Evolutionary conservation across 768 basidiomycete genomes (phyloP).

Genomic region (Tephrocybe rancida): DNA sequence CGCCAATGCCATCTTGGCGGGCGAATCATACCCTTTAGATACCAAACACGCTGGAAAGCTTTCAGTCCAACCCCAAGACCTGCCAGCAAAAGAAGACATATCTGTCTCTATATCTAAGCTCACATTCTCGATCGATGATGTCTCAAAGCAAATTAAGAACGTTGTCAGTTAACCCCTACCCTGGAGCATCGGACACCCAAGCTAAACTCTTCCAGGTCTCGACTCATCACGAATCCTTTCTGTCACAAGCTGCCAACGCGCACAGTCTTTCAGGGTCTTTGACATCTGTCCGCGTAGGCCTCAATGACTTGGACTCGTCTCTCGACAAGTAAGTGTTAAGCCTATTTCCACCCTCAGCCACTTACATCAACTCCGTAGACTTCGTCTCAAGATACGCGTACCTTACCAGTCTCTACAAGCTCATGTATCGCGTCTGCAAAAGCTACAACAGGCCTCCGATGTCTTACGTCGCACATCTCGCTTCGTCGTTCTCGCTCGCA

Average conservation of each 20-base stretch:
- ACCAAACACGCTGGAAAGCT: slow-evolving; percentile 33
- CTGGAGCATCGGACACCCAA: background rate
- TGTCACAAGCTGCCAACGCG: slow-evolving; percentile 81
- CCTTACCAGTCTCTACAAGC: slow-evolving; percentile 79
- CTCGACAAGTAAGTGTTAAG: slow-evolving; percentile 66
- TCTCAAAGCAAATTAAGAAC: slow-evolving; percentile 85
- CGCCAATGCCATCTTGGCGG: slow-evolving; percentile 87
- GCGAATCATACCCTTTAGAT: slow-evolving; percentile 67
- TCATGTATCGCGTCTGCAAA: slow-evolving; percentile 73
- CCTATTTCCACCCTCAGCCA: slow-evolving; percentile 21
- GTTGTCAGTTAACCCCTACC: slow-evolving; percentile 56
- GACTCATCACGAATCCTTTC: slow-evolving; percentile 76
- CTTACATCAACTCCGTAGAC: slow-evolving; percentile 41
- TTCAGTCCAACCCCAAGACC: slow-evolving; percentile 43
- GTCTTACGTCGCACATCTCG: slow-evolving; percentile 82
- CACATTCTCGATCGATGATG: slow-evolving; percentile 87
- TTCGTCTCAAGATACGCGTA: slow-evolving; percentile 82
- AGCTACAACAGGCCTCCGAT: slow-evolving; percentile 83
- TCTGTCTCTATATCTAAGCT: slow-evolving; percentile 88
- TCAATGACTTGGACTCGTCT: slow-evolving; percentile 74
- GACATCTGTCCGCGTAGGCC: slow-evolving; percentile 63
- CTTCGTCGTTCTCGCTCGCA: slow-evolving; percentile 79
- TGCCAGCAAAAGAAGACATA: slow-evolving; percentile 79
- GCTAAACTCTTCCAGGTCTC: slow-evolving; percentile 58
- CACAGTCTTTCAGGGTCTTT: slow-evolving; percentile 73